phyloP scores from a whole-genome alignment of 176 grass and related monocot genomes.

The Hsuehochloa calcarea region DNA sequence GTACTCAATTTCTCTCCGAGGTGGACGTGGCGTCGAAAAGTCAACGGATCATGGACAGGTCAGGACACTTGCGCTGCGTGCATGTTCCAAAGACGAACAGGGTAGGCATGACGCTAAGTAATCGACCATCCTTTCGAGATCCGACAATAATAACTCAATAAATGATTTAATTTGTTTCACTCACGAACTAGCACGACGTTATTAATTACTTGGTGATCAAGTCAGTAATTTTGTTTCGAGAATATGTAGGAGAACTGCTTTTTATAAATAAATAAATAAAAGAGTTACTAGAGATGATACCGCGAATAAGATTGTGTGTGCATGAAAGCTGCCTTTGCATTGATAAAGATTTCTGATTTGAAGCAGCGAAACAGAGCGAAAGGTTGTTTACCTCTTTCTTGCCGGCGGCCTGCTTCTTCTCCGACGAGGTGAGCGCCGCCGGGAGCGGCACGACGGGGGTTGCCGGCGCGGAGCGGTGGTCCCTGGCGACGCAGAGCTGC shows the following conservation, averaged over 20 bases:
- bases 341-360: not conserved
- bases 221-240: not conserved
- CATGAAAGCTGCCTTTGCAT: not conserved
- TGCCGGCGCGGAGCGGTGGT: slow-evolving; percentile 24
- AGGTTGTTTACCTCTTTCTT: slow-evolving; percentile 66
- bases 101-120: not conserved
- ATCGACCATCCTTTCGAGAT: not conserved
- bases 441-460: not conserved
- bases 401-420: not conserved
- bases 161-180: not conserved
- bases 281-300: not conserved
- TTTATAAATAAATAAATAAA: not conserved
- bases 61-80: not conserved
- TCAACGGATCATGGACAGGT: not conserved
- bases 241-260: not conserved
- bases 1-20: not conserved
- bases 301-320: not conserved
- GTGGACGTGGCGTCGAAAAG: not conserved
- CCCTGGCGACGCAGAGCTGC: slow-evolving; percentile 55
- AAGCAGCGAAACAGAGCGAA: not conserved
- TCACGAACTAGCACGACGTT: not conserved
- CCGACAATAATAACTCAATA: not conserved
- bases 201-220: no score
- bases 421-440: not conserved
- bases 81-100: not conserved